Conservation (phyloP, 768 basidiomycete genomes). For the Megacollybia marginata region DNA sequence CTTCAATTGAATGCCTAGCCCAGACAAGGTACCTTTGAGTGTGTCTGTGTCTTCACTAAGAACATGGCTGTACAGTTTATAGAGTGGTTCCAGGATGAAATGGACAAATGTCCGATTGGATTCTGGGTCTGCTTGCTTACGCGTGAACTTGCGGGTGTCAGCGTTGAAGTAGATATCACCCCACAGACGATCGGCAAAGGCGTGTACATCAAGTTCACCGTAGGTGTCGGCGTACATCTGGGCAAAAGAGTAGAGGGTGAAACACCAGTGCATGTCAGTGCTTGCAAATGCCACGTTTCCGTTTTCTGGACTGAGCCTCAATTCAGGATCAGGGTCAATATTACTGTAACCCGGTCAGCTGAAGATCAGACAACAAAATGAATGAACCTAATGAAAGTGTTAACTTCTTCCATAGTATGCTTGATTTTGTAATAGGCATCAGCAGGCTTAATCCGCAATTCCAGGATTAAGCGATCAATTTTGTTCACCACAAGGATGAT, state of each 20-base stretch:
- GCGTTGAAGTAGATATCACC: conserved; percentile 94
- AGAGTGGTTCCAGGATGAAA: conserved; percentile 93
- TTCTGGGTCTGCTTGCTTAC: conserved; percentile 77
- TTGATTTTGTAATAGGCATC: conserved; percentile 99
- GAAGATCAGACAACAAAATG: neutral
- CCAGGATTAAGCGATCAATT: conserved; percentile 94
- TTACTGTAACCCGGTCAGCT: conserved; percentile 30
- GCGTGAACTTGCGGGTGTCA: conserved; percentile 81
- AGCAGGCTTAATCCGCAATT: conserved; percentile 88
- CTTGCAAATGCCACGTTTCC: conserved; percentile 98
- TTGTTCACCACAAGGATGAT: conserved; percentile 95
- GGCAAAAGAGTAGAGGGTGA: conserved; percentile 90
- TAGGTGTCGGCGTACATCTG: conserved; percentile 94
- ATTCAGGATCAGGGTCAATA: conserved; percentile 83
- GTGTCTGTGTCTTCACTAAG: conserved; percentile 90
- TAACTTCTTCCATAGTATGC: conserved; percentile 98
- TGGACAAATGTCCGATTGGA: conserved; percentile 84
- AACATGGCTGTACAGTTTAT: conserved; percentile 95
- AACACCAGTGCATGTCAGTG: conserved; percentile 97
- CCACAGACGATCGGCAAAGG: conserved; percentile 91
- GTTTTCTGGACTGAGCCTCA: conserved; percentile 86
- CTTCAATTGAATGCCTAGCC: conserved; percentile 80
- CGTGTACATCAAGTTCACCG: conserved; percentile 74
- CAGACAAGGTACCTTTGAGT: conserved; percentile 69
- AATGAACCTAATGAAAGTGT: conserved; percentile 82